Conservation (phyloP, 768 basidiomycete genomes). For the Lentinula guzmanii region DNA sequence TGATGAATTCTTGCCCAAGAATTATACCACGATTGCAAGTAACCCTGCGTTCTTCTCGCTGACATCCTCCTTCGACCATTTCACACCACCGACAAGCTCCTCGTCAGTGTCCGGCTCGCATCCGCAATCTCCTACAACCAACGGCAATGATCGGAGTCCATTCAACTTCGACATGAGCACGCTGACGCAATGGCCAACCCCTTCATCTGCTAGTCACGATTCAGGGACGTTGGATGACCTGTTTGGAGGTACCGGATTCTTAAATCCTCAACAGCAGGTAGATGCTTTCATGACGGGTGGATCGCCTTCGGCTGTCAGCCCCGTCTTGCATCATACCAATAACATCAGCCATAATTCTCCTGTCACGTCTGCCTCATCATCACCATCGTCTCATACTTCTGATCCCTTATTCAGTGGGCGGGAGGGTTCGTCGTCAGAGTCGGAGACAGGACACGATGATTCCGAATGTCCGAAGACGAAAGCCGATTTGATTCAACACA, state of each 20-base stretch:
- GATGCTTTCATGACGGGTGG: constrained; percentile 24
- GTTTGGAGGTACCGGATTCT: constrained; percentile 27
- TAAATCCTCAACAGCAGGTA: constrained; percentile 20
- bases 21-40: constrained; percentile 76
- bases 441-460: constrained; percentile 21
- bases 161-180: constrained; percentile 44
- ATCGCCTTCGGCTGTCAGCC: constrained; percentile 43
- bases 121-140: constrained; percentile 8
- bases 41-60: constrained; percentile 87
- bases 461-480: constrained; percentile 49
- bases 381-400: constrained; percentile 33
- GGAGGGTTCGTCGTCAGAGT: constrained; percentile 19
- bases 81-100: constrained; percentile 18
- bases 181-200: constrained; percentile 38
- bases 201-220: constrained; percentile 26
- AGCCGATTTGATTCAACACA: constrained; percentile 42
- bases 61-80: constrained; percentile 48
- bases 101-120: constrained; percentile 7
- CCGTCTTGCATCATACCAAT: constrained; percentile 43
- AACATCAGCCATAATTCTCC: constrained; percentile 16
- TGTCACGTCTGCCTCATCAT: constrained; percentile 24
- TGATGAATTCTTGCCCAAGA: constrained; percentile 34
- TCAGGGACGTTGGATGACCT: constrained; percentile 39
- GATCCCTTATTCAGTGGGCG: constrained; percentile 10
- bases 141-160: constrained; percentile 18